Evolutionary conservation across 2,329 filamentous ascomycete genomes (phyloP).

Genomic region (Sporothrix sp.): DNA sequence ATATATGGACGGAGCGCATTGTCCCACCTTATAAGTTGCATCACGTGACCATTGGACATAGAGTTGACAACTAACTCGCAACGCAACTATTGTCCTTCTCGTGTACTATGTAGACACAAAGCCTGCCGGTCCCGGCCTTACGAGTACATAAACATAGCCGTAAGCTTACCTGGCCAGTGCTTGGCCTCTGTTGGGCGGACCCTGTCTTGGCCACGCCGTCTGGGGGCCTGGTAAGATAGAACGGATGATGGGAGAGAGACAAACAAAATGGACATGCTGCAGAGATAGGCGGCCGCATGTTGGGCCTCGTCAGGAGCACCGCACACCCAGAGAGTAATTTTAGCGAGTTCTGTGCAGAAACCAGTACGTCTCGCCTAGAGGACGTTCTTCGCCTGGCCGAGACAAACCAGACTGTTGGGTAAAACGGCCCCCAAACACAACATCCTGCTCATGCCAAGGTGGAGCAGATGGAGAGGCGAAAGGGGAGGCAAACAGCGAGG

Average conservation of each 20-base stretch:
- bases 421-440: conserved; percentile 14
- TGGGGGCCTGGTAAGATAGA: no score
- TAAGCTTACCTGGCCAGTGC: no score
- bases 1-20: no score
- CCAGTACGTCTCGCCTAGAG: neutral
- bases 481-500: neutral
- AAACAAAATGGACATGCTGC: neutral
- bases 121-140: no score
- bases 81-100: no score
- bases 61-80: neutral
- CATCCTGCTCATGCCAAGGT: neutral
- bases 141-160: no score
- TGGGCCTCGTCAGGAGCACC: conserved; percentile 4
- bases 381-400: neutral
- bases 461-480: conserved; percentile 1
- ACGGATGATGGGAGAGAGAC: no score
- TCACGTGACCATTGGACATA: neutral
- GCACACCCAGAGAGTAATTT: neutral
- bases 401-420: conserved; percentile 14
- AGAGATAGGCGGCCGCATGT: neutral
- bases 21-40: neutral
- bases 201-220: no score
- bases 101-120: no score
- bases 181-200: no score
- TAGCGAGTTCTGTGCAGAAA: neutral